phyloP scores from a whole-genome alignment of 140 eudicot species.

The Anethum foeniculum region DNA sequence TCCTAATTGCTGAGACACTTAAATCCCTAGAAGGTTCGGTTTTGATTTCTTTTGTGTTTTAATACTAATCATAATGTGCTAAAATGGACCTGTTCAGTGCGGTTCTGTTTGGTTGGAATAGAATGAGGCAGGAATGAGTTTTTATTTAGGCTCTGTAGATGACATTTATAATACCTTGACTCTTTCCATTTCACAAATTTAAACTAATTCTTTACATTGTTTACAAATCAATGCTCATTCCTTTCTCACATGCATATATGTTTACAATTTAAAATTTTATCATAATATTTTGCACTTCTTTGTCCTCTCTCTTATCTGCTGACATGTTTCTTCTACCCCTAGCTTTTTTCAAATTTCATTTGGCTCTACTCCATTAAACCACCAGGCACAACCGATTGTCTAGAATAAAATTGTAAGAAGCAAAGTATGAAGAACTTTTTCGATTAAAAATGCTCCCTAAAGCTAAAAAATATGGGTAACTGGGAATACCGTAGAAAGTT shows the following conservation, averaged over 20 bases:
- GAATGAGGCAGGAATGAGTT: not conserved
- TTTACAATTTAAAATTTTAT: not conserved
- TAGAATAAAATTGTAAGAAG: not conserved
- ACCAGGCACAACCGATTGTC: not conserved
- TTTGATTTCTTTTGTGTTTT: slow-evolving; percentile 11
- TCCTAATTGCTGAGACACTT: slow-evolving; percentile 47
- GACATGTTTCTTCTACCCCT: not conserved
- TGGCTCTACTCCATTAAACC: not conserved
- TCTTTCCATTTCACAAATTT: not conserved
- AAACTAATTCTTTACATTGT: not conserved
- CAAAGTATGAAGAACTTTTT: not conserved
- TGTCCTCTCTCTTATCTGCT: not conserved
- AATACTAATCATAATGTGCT: not conserved
- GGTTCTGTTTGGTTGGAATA: not conserved
- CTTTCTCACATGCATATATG: not conserved
- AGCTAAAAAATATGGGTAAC: not conserved
- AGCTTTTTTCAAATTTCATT: not conserved
- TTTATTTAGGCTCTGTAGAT: not conserved
- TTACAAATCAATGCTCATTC: not conserved
- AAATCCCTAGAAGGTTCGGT: slow-evolving; percentile 50
- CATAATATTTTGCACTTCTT: not conserved
- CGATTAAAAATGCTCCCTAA: not conserved
- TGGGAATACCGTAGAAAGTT: not conserved
- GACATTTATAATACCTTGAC: not conserved
- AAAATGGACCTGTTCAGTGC: not conserved